These are phyloP conservation scores for Mortierella alpina DNA, from an alignment of 192 early-diverging fungal species.

Conservation along the genomic window DNA sequence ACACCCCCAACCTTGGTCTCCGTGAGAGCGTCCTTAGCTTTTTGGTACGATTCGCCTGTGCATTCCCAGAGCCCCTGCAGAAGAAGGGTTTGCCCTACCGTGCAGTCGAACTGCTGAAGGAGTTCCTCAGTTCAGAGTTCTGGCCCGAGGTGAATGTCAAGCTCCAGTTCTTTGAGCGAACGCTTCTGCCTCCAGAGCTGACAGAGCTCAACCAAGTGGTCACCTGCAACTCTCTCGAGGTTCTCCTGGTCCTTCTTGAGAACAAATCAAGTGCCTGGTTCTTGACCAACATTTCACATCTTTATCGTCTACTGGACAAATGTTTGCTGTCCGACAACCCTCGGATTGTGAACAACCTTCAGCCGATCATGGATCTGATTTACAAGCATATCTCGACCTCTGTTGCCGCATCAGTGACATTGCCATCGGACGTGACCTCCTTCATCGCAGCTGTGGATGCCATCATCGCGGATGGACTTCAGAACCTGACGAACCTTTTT, in stretches of 20 bases:
- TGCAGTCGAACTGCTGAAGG: slow-evolving; percentile 73
- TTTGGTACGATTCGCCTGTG: slow-evolving; percentile 73
- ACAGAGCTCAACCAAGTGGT: slow-evolving; percentile 63
- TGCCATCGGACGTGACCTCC: slow-evolving; percentile 49
- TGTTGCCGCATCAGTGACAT: slow-evolving; percentile 44
- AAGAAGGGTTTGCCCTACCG: slow-evolving; percentile 65
- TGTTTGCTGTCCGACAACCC: slow-evolving; percentile 83
- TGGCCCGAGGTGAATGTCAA: slow-evolving; percentile 82
- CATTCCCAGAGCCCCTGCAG: slow-evolving; percentile 61
- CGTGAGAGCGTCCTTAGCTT: slow-evolving; percentile 71
- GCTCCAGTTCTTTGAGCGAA: slow-evolving; percentile 75
- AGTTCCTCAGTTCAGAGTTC: slow-evolving; percentile 66
- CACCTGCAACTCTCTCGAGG: slow-evolving; percentile 76
- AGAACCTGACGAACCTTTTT: slow-evolving; percentile 71
- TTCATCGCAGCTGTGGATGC: slow-evolving; percentile 72
- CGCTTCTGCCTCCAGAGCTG: slow-evolving; percentile 65
- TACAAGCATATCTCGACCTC: slow-evolving; percentile 69
- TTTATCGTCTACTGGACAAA: slow-evolving; percentile 74
- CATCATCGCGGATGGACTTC: slow-evolving; percentile 74
- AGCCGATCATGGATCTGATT: slow-evolving; percentile 77
- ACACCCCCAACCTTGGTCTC: slow-evolving; percentile 59
- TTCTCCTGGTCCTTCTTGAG: slow-evolving; percentile 71
- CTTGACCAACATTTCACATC: slow-evolving; percentile 65
- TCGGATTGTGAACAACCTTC: slow-evolving; percentile 75
- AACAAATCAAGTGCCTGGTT: slow-evolving; percentile 74